Conservation (phyloP, 2,329 filamentous ascomycete genomes). For the Ophiosphaerella korrae region DNA sequence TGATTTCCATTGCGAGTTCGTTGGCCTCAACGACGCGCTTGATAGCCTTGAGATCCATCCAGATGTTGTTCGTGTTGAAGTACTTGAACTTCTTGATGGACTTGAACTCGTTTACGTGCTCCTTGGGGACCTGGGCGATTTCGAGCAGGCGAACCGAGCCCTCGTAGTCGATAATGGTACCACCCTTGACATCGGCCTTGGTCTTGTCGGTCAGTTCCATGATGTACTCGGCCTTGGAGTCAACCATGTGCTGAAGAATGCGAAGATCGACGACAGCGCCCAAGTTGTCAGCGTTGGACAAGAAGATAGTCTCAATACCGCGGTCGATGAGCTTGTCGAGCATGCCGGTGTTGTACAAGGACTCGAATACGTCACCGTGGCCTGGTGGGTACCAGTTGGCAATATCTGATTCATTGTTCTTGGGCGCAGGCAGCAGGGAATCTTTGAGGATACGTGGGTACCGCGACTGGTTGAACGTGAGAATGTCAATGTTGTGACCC, state of each 20-base stretch:
- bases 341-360: conserved; percentile 97
- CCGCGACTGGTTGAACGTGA: conserved; percentile 99
- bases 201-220: conserved; percentile 99
- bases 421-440: conserved; percentile 93
- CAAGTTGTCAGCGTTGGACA: conserved; percentile 98
- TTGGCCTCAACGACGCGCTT: conserved; percentile 99
- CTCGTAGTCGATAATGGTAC: conserved; percentile 99
- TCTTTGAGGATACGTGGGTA: conserved; percentile 99
- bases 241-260: conserved; percentile 99
- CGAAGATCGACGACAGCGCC: conserved; percentile 96
- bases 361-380: conserved; percentile 99
- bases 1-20: conserved; percentile 99
- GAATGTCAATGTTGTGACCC: conserved; percentile 98
- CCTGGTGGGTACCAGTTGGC: conserved; percentile 98
- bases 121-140: conserved; percentile 98
- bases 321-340: conserved; percentile 95
- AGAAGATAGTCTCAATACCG: conserved; percentile 96
- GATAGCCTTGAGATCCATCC: conserved; percentile 96
- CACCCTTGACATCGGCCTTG: conserved; percentile 99
- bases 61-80: conserved; percentile 99
- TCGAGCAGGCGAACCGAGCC: conserved; percentile 95
- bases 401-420: conserved; percentile 83
- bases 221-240: conserved; percentile 96
- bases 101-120: conserved; percentile 99
- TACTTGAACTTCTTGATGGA: conserved; percentile 99